Evolutionary conservation across 1,284 basidiomycete species (phyloP).

Genomic region (Cutaneotrichosporon daszewskae): DNA sequence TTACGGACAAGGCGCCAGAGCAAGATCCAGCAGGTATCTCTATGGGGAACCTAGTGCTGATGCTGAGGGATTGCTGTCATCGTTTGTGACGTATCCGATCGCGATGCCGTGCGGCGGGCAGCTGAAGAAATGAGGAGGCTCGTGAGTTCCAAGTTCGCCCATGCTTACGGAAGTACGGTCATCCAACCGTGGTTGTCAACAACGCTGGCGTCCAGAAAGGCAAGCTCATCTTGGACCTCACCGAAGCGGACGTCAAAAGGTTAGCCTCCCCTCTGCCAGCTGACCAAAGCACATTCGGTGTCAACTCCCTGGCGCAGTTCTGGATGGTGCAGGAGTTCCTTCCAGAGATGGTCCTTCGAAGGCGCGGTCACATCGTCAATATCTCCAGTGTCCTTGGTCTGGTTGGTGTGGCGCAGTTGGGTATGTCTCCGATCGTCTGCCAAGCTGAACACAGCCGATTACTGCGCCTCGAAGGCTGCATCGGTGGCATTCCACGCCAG

Average conservation of each 20-base stretch:
- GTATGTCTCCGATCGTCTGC: conserved; percentile 51
- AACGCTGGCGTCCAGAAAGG: conserved; percentile 95
- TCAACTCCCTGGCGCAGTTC: conserved; percentile 83
- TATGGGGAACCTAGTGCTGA: background rate
- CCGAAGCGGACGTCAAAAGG: conserved; percentile 71
- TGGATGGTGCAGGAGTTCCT: conserved; percentile 89
- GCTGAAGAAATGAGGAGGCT: conserved; percentile 68
- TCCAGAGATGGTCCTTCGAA: conserved; percentile 74
- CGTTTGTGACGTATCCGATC: conserved; percentile 77
- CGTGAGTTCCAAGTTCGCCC: conserved; percentile 48
- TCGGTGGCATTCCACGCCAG: conserved; percentile 68
- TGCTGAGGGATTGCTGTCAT: background rate
- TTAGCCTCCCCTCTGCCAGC: conserved; percentile 45
- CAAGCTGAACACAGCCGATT: conserved; percentile 59
- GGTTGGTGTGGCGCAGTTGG: conserved; percentile 69
- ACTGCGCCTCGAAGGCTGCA: conserved; percentile 82
- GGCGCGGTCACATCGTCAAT: conserved; percentile 82
- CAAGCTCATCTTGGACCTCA: conserved; percentile 73
- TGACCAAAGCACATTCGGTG: conserved; percentile 70
- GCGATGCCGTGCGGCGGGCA: conserved; percentile 67
- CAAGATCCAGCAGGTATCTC: conserved; percentile 46
- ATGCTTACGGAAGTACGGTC: conserved; percentile 59
- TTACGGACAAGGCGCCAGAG: conserved; percentile 67
- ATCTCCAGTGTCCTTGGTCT: conserved; percentile 73
- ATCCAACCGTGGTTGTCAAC: conserved; percentile 85